Percentiles rank a stretch among this genome's conserved stretches.
phyloP scores from a whole-genome alignment of 345 rosid genomes.

The Ailanthus altissimus region DNA sequence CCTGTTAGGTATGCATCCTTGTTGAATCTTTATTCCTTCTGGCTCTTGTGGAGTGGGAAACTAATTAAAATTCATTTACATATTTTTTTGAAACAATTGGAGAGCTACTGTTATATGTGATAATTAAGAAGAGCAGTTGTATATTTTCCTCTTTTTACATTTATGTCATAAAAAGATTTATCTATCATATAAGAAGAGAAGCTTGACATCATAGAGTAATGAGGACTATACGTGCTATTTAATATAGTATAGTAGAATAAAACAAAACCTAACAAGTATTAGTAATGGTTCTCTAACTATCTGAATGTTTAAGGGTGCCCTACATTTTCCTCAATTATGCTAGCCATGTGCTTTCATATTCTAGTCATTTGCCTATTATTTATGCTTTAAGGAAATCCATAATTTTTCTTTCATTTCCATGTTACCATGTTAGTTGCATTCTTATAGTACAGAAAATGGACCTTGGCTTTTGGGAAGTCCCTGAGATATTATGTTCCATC shows the following conservation, averaged over 20 bases:
- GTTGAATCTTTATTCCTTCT: neutral
- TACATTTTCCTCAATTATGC: neutral
- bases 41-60: conserved; percentile 14
- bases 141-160: neutral
- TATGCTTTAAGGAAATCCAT: neutral
- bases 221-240: neutral
- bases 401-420: neutral
- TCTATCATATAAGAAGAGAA: neutral
- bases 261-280: neutral
- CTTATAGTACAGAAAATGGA: neutral
- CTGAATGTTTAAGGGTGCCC: neutral
- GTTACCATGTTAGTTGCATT: neutral
- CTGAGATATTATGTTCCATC: neutral
- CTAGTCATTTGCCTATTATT: neutral
- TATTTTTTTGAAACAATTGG: neutral
- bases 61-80: neutral
- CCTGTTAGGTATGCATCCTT: conserved; percentile 55
- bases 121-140: neutral
- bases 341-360: neutral
- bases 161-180: neutral
- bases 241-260: neutral
- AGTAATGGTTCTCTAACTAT: neutral
- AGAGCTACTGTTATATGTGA: neutral
- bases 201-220: neutral
- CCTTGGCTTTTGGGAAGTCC: neutral